phyloP scores from a whole-genome alignment of 2,329 filamentous ascomycete species.

The Ophiostoma piceae region DNA sequence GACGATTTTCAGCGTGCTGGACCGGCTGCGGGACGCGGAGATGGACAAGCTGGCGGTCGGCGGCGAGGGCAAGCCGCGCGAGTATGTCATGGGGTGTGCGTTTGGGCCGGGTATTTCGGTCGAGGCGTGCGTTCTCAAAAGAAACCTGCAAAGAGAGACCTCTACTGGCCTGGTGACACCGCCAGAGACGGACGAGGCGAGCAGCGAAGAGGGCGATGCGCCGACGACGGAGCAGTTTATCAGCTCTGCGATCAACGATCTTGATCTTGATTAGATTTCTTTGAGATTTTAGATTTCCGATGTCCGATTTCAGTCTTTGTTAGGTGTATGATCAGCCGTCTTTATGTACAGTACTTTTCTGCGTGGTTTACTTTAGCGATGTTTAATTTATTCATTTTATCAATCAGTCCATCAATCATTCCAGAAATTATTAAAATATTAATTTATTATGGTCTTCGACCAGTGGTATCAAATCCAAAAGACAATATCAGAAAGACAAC shows the following conservation, averaged over 20 bases:
- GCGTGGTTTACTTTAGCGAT: background rate
- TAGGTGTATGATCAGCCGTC: background rate
- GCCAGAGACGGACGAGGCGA: slow-evolving; percentile 49
- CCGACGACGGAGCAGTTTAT: slow-evolving; percentile 29
- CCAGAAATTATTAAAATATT: background rate
- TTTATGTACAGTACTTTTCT: background rate
- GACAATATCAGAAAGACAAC: background rate
- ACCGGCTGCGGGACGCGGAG: slow-evolving; percentile 54
- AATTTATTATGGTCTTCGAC: background rate
- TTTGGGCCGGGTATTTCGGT: slow-evolving; percentile 66
- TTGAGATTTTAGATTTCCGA: background rate
- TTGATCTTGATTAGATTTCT: slow-evolving; percentile 33
- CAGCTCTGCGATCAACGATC: slow-evolving; percentile 32
- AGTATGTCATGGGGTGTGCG: slow-evolving; percentile 61
- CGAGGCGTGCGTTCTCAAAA: slow-evolving; percentile 62
- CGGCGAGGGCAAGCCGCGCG: slow-evolving; percentile 41
- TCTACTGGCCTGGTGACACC: slow-evolving; percentile 44
- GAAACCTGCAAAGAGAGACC: slow-evolving; percentile 35
- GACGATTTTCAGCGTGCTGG: slow-evolving; percentile 63
- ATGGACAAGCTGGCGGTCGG: slow-evolving; percentile 54
- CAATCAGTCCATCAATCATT: background rate
- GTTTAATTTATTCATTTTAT: background rate
- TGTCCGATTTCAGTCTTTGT: background rate
- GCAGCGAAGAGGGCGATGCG: slow-evolving; percentile 39
- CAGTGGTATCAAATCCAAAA: background rate